phyloP scores from a whole-genome alignment of 192 early-diverging fungal species.

The Rhizophagus sp. region DNA sequence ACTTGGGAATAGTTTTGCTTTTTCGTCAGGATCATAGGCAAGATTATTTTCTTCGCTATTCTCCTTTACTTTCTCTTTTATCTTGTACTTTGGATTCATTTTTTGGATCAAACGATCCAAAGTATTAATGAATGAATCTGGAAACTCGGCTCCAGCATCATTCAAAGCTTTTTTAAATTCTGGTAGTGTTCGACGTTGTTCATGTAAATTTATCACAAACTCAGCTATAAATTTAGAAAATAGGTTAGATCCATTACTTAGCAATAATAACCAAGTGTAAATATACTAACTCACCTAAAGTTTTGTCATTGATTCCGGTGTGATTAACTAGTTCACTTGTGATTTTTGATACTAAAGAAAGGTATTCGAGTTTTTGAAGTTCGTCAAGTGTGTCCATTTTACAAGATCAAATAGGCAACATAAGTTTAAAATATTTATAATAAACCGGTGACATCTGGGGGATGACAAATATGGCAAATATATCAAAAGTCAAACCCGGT shows the following conservation, averaged over 20 bases:
- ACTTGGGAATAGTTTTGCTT: constrained; percentile 74
- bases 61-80: constrained; percentile 27
- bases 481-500: too few species aligned
- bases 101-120: constrained; percentile 88
- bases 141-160: constrained; percentile 79
- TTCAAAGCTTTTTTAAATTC: constrained; percentile 71
- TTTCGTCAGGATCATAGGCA: constrained; percentile 46
- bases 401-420: neutral
- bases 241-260: neutral
- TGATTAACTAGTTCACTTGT: constrained; percentile 92
- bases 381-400: constrained; percentile 43
- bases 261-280: neutral
- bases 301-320: constrained; percentile 86
- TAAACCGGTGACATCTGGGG: too few species aligned
- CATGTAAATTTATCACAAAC: constrained; percentile 87
- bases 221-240: constrained; percentile 63
- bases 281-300: constrained; percentile 43
- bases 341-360: constrained; percentile 89
- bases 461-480: too few species aligned
- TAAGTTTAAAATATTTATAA: too few species aligned
- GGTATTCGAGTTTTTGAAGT: constrained; percentile 81
- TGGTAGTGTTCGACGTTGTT: constrained; percentile 57
- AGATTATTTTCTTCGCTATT: neutral
- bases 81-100: constrained; percentile 66
- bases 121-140: constrained; percentile 77